Evolutionary conservation across 805 yeast genomes (phyloP), one percentile per base, ranked within the genome.

Genomic region (Teunomyces barrocoloradensis): DNA sequence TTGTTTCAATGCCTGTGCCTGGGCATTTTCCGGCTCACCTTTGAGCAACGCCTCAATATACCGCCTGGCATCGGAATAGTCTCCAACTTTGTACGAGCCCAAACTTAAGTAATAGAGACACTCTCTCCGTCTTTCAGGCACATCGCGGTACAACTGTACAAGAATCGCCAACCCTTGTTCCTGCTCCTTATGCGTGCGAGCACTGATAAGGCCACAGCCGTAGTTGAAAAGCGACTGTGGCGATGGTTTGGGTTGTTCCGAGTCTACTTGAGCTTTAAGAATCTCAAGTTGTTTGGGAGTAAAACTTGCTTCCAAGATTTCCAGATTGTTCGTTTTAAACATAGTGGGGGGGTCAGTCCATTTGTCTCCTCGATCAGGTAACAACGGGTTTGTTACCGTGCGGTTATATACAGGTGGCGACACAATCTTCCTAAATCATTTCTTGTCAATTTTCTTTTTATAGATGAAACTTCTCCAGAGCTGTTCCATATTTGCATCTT

Each of bases 131-230:
- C 96, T 79, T 46, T 80, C 78, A 0, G 96, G 92, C 0, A 86
- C 85, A 43, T 82, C 89, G 54, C 85, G 81, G 68, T 85, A 92
- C 20, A 80, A 66, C 38, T 80, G 81, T 0, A 89, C 79, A 49
- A 94, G 72, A 25, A 92, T 74, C 46, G 80, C 83, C 13, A 94
- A 81, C 0, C 98, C 99, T 43, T 85, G 75, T 56, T 85, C 77
- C 60, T 88, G 95, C 51, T 87, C 85, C 34, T 73, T 76, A 18
- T 74, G 72, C 43, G 76, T 74, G 43, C 66, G 61, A 1, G 96
- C 83, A 64, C 89, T 91, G 52, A 95, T 80, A 43, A 94, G 73
- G 3, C 95, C 99, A 99, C 99, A 94, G 0, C 97, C 96, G 58
- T 87, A 88, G 66, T 95, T 94, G 77, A 94, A 94, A 48, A 83